Conservation (phyloP, 352 stramenopile species). For the Phytopythium oedochilum region DNA sequence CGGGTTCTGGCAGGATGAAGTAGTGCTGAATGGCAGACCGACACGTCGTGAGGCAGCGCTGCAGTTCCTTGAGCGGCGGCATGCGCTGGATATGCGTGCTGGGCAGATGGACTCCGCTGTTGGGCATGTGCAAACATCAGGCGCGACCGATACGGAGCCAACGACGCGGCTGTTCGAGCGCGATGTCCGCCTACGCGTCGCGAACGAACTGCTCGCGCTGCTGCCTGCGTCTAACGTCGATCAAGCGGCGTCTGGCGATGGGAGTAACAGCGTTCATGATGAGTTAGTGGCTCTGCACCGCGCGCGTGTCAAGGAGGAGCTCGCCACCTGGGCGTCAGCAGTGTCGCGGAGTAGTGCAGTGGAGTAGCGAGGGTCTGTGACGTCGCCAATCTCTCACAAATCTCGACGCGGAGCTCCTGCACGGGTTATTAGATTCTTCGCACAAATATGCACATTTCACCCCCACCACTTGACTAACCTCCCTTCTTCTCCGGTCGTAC, state of each 20-base stretch:
- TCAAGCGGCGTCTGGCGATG: not conserved
- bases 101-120: not conserved
- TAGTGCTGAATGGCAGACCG: conserved; percentile 32
- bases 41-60: conserved; percentile 22
- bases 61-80: conserved; percentile 31
- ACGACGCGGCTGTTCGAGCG: conserved; percentile 26
- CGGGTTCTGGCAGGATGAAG: conserved; percentile 40
- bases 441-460: too few relatives aligned
- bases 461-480: too few relatives aligned
- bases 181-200: conserved; percentile 14
- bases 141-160: not conserved
- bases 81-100: conserved; percentile 23
- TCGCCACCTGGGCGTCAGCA: conserved; percentile 5
- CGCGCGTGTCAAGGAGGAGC: conserved; percentile 10
- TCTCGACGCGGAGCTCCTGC: too few relatives aligned
- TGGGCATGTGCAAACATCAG: not conserved
- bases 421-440: too few relatives aligned
- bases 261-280: not conserved
- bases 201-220: conserved; percentile 18
- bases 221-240: not conserved
- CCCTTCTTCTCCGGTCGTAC: not conserved
- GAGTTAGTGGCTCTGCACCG: conserved; percentile 17
- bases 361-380: not conserved
- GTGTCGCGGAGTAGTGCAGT: not conserved
- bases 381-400: too few relatives aligned